Base-by-base conservation (phyloP, 1,284 basidiomycete genomes). In the Xerocomus minutiporus region DNA sequence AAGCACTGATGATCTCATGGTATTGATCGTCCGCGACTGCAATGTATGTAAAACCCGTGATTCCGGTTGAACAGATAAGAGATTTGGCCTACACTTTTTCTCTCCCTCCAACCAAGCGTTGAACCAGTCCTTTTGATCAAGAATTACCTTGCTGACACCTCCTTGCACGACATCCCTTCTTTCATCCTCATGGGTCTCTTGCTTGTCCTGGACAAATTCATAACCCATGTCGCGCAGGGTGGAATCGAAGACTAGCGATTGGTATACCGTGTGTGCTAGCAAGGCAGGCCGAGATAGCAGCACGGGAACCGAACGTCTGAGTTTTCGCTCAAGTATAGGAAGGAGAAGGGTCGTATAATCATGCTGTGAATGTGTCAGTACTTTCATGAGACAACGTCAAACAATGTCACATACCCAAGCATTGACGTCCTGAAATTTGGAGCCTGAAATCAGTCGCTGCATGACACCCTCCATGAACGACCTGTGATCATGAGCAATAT, bases 241-340 rank as follows among this genome's bases (percentile, higher is more conserved):
- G 29, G 86, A 83, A 69, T 99, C 97, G 59, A 98, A 99, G 0
- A 86, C 71, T 8, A 98, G 75, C 0, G 93, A 82, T 69, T 97
- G 92, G 66, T 96, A 96, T 44, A 99, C 88, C 0, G 93, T 97
- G 66, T 99, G 96, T 0, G 96, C 96, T 4, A 99, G 77, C 26
- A 98, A 72, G 0, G 93, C 83, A 0, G 95, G 90, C 58, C 89
- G 84, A 5, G 82, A 71, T 2, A 97, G 74, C 5, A 99, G 71
- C 11, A 81, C 69, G 0, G 93, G 89, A 36, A 96, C 77, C 0
- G 89, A 86, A 36, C 81, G 81, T 44, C 76, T 79, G 8, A 97
- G 75, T 63, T 96, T 91, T 34, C 81, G 78, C 7, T 83, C 75
- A 4, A 89, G 74, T 11, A 91, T 71, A 1, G 89, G 86, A 39